Conservation (phyloP, 495 filamentous ascomycete genomes). For the Lindgomyces ingoldianus region DNA sequence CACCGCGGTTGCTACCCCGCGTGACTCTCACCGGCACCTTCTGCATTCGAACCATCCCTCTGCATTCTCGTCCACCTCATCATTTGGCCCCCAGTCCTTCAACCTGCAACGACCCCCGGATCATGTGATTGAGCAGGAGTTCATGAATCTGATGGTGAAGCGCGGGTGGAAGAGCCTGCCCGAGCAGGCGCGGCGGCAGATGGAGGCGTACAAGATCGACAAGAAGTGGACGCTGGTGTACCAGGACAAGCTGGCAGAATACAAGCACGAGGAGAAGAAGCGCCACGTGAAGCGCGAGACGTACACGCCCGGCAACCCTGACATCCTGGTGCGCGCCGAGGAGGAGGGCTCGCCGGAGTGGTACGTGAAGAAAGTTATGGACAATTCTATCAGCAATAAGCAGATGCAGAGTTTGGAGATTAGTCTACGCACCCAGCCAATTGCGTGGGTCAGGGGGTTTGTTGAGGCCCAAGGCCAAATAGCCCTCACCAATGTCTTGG, state of each 20-base stretch:
- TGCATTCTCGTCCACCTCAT: constrained; percentile 52
- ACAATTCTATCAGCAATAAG: constrained; percentile 88
- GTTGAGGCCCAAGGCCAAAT: constrained; percentile 98
- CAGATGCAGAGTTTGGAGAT: constrained; percentile 89
- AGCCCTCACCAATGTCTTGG: constrained; percentile 88
- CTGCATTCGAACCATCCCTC: constrained; percentile 39
- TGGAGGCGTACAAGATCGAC: constrained; percentile 85
- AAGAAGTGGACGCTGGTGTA: constrained; percentile 99
- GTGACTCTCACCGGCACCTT: constrained; percentile 35
- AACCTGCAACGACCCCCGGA: constrained; percentile 73
- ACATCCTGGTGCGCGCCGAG: constrained; percentile 72
- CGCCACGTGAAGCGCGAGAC: constrained; percentile 67
- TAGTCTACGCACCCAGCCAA: constrained; percentile 91
- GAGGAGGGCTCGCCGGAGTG: constrained; percentile 97
- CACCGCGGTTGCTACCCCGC: constrained; percentile 19
- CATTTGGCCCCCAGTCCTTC: constrained; percentile 59
- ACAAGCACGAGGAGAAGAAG: constrained; percentile 91
- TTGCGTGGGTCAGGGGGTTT: constrained; percentile 95
- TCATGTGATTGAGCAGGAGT: constrained; percentile 84
- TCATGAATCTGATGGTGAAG: constrained; percentile 92
- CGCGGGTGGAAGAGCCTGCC: constrained; percentile 94
- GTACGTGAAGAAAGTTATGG: constrained; percentile 97
- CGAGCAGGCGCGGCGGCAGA: constrained; percentile 92
- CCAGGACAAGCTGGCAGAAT: constrained; percentile 89
- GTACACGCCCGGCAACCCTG: constrained; percentile 59